Percentiles rank a stretch among this genome's conserved stretches.
These are phyloP conservation scores for Colletotrichum orchidophilum DNA, from an alignment of 2,329 filamentous ascomycete genomes.

Conservation along the genomic window DNA sequence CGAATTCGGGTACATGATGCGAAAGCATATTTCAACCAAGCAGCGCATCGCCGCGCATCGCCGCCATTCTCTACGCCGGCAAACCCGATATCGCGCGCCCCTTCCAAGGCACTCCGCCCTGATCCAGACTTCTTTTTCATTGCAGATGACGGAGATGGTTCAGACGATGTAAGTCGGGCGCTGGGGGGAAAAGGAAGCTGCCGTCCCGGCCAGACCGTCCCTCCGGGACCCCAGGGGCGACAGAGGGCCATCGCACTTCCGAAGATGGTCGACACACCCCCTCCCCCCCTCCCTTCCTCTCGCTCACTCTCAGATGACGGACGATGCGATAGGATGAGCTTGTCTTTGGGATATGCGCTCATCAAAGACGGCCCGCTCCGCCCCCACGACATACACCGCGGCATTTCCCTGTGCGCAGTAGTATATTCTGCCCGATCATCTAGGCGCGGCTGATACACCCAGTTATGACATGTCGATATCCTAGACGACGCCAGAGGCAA, in stretches of 20 bases:
- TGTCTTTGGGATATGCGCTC: background rate
- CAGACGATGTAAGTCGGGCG: background rate
- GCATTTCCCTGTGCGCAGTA: background rate
- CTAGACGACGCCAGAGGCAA: background rate
- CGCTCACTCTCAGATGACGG: no score
- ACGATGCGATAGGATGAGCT: background rate
- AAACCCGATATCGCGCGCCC: background rate
- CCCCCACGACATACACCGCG: background rate
- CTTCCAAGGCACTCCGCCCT: background rate
- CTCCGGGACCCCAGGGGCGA: background rate
- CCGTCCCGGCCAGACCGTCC: background rate
- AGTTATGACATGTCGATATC: slow-evolving; percentile 17
- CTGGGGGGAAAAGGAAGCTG: background rate
- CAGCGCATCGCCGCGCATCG: background rate
- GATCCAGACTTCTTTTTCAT: background rate
- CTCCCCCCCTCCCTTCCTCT: no score
- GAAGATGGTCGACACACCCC: background rate
- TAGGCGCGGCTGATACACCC: background rate
- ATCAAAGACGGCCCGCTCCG: background rate
- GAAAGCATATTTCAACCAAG: background rate
- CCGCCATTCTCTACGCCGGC: background rate
- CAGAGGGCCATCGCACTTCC: background rate
- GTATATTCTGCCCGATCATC: background rate
- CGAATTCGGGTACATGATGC: background rate
- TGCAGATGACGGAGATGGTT: background rate